phyloP scores from a whole-genome alignment of 1,284 basidiomycete genomes.

The Anthracocystis setariae region DNA sequence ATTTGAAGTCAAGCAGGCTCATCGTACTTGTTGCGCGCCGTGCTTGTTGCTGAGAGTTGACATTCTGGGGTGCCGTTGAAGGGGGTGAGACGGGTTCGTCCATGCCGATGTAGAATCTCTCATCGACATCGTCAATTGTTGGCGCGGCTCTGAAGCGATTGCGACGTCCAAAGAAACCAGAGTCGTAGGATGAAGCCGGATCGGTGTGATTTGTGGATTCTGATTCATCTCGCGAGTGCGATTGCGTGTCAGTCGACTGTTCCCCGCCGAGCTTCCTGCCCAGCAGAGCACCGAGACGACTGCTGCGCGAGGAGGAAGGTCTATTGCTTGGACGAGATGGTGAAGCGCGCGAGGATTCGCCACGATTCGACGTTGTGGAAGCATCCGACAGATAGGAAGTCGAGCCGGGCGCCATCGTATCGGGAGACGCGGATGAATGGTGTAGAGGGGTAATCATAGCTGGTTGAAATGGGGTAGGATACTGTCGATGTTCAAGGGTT shows the following conservation, averaged over 20 bases:
- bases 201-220: slow-evolving; percentile 27
- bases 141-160: slow-evolving; percentile 14
- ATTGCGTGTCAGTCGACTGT: not conserved
- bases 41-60: not conserved
- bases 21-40: slow-evolving; percentile 17
- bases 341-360: slow-evolving; percentile 14
- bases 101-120: not conserved
- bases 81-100: not conserved
- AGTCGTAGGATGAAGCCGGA: slow-evolving; percentile 14
- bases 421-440: slow-evolving; percentile 3
- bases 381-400: too few species aligned
- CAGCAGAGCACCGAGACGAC: slow-evolving; percentile 33
- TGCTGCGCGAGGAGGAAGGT: slow-evolving; percentile 19
- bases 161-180: slow-evolving; percentile 33
- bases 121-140: slow-evolving; percentile 9
- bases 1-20: slow-evolving; percentile 25
- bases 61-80: not conserved
- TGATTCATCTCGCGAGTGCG: slow-evolving; percentile 18
- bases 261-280: slow-evolving; percentile 9
- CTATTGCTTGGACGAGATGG: slow-evolving; percentile 9
- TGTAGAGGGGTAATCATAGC: not conserved
- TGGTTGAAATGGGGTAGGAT: not conserved
- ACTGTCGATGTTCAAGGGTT: not conserved
- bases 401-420: not conserved
- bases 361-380: slow-evolving; percentile 2